These are phyloP conservation scores for Arachnomyces sp. DNA, from an alignment of 2,329 filamentous ascomycete species.

Conservation along the genomic window DNA sequence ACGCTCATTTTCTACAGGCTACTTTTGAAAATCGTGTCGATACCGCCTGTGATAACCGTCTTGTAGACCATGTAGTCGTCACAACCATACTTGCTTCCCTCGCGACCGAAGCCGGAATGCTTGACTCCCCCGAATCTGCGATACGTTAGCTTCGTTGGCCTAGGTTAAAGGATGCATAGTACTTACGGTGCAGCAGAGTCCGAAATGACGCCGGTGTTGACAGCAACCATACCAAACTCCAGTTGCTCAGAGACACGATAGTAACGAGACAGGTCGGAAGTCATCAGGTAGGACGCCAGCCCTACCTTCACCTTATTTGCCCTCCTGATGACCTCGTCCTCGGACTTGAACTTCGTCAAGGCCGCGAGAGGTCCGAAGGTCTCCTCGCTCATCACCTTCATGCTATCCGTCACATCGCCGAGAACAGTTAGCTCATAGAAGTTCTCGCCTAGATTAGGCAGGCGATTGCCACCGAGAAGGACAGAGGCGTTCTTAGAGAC, in stretches of 20 bases:
- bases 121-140: slow-evolving; percentile 18
- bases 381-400: slow-evolving; percentile 23
- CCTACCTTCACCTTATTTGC: slow-evolving; percentile 25
- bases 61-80: slow-evolving; percentile 19
- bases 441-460: slow-evolving; percentile 14
- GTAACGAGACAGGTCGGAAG: slow-evolving; percentile 52
- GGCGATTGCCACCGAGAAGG: slow-evolving; percentile 18
- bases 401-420: slow-evolving; percentile 18
- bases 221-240: slow-evolving; percentile 78
- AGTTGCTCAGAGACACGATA: slow-evolving; percentile 59
- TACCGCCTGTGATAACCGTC: slow-evolving; percentile 8
- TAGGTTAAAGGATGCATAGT: background rate
- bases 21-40: no score
- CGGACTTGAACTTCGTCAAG: slow-evolving; percentile 18
- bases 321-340: slow-evolving; percentile 24
- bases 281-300: slow-evolving; percentile 34
- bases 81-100: slow-evolving; percentile 44
- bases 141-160: background rate
- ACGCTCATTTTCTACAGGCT: no score
- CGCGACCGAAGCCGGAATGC: slow-evolving; percentile 42
- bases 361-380: slow-evolving; percentile 24
- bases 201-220: slow-evolving; percentile 45
- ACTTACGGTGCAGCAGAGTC: slow-evolving; percentile 38
- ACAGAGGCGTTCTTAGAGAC: slow-evolving; percentile 21
- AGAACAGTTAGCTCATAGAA: slow-evolving; percentile 19